Base-by-base conservation (phyloP, 1,284 basidiomycete species). In the Heterobasidion parviporum region DNA sequence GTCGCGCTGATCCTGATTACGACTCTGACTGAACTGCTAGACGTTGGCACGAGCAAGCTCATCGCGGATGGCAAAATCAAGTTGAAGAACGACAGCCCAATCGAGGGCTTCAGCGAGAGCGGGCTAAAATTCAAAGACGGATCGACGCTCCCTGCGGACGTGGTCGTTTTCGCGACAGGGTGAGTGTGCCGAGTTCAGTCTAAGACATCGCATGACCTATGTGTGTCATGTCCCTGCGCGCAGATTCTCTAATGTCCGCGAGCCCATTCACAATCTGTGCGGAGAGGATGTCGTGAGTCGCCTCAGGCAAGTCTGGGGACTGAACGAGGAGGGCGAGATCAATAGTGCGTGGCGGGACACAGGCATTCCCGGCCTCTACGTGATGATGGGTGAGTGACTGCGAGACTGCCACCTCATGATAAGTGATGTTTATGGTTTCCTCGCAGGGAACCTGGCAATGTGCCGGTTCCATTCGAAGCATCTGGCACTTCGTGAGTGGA, bases 21-120 rank as follows among this genome's bases (percentile, higher is more conserved):
- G 4, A 26, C 26, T 26, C 26, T 26, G 26, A 26, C 26, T 26
- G 26, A 36, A 44, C 35, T 8, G 38, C 36, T 59, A 71, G 85
- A 88, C 58, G 79, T 80, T 43, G 89, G 87, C 55, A 81, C 78
- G 20, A 82, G 80, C 57, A 77, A 84, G 64, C 67, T 81, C 56
- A 80, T 91, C 61, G 75, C 81, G 33, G 82, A 88, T 56, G 81
- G 82, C 32, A 82, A 85, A 63, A 89, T 92, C 70, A 88, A 88
- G 66, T 69, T 91, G 50, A 87, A 89, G 69, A 83, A 77, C 61
- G 83, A 83, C 54, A 76, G 73, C 49, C 70, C 75, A 54, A 78
- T 86, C 59, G 72, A 77, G 55, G 64, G 68, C 45, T 84, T 82
- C 63, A 84, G 78, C 0, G 74, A 79, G 60, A 76, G 67, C 7